These are phyloP conservation scores for Rosa persica DNA, from an alignment of 306 rosid species.

Conservation along the genomic window DNA sequence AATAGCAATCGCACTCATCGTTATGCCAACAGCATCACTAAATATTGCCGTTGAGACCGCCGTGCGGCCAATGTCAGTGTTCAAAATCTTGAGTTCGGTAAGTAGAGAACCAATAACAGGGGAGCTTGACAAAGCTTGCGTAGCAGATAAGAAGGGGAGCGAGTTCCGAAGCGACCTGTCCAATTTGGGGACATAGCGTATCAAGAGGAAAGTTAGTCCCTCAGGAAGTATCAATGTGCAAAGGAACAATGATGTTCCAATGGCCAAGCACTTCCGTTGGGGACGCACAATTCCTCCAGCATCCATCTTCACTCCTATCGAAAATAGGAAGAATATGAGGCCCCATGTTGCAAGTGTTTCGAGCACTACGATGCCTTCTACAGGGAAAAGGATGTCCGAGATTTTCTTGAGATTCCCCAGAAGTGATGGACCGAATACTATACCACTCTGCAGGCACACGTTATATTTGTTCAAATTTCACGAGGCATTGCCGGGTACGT, in stretches of 20 bases:
- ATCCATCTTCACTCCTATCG: constrained; percentile 48
- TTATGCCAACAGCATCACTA: constrained; percentile 36
- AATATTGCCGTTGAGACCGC: constrained; percentile 47
- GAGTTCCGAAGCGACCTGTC: not conserved
- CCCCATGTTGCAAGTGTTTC: constrained; percentile 44
- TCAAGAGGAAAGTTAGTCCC: constrained; percentile 7
- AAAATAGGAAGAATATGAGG: constrained; percentile 50
- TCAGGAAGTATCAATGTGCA: constrained; percentile 19
- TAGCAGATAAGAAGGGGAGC: constrained; percentile 30
- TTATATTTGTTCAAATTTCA: not conserved
- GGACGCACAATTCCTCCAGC: constrained; percentile 30
- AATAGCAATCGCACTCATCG: not conserved
- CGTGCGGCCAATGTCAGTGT: constrained; percentile 57
- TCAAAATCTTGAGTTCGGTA: constrained; percentile 53
- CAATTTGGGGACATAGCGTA: not conserved
- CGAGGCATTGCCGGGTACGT: not conserved
- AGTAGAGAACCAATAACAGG: constrained; percentile 42
- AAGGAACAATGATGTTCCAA: constrained; percentile 37
- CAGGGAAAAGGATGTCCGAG: constrained; percentile 36
- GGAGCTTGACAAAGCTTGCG: constrained; percentile 46
- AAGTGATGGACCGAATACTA: constrained; percentile 57
- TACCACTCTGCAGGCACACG: constrained; percentile 45
- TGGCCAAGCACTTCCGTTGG: constrained; percentile 34
- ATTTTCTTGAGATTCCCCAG: constrained; percentile 36
- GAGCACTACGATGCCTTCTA: constrained; percentile 31